These are phyloP conservation scores for Lentinula novae-zelandiae DNA, from an alignment of 1,284 basidiomycete genomes.

Conservation along the genomic window DNA sequence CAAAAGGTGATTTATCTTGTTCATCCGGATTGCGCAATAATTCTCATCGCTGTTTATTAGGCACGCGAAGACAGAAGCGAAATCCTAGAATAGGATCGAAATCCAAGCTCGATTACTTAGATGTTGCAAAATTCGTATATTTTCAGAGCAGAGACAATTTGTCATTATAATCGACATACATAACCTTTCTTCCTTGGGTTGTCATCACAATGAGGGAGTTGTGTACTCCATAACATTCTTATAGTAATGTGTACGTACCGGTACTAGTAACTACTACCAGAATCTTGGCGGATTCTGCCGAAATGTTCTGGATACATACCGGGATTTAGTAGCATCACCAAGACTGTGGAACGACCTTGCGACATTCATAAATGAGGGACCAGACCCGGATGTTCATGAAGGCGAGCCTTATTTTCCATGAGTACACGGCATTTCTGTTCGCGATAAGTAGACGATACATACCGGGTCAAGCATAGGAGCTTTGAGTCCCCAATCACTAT, in stretches of 20 bases:
- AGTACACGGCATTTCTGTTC: background rate
- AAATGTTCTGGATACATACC: too few species aligned
- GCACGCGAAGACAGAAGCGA: constrained; percentile 67
- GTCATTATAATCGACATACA: too few species aligned
- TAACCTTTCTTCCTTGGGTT: background rate
- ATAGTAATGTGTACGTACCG: background rate
- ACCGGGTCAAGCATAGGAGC: background rate
- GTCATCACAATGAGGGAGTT: background rate
- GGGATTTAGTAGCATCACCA: too few species aligned
- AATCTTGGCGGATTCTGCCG: too few species aligned
- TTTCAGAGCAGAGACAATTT: too few species aligned
- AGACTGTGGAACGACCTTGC: too few species aligned
- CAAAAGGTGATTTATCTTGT: constrained; percentile 60
- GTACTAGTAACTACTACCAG: too few species aligned
- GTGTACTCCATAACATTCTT: too few species aligned
- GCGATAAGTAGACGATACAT: background rate
- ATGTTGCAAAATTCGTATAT: background rate
- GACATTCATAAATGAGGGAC: too few species aligned
- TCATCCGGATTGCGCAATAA: constrained; percentile 6
- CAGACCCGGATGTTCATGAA: background rate
- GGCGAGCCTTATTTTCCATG: background rate
- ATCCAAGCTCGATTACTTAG: background rate
- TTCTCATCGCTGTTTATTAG: constrained; percentile 30
- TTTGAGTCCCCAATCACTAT: constrained; percentile 43
- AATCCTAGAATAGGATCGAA: constrained; percentile 47